Conservation (phyloP, 768 basidiomycete species). For the Leccinum variicolor region DNA sequence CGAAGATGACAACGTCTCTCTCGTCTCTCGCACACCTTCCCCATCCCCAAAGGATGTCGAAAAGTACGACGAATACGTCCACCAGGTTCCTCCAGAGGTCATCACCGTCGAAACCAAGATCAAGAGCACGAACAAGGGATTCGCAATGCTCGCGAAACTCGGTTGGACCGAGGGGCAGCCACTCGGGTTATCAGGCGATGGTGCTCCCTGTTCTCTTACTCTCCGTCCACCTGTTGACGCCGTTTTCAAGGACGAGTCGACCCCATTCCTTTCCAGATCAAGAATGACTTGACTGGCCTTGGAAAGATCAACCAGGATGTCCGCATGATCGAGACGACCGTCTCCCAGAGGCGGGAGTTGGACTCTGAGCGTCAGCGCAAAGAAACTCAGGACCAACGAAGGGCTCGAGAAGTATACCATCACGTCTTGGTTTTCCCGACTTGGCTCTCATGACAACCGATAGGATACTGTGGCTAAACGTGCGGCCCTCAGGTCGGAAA, state of each 20-base stretch:
- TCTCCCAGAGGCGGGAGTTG: constrained; percentile 73
- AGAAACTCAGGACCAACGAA: constrained; percentile 77
- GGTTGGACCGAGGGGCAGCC: constrained; percentile 83
- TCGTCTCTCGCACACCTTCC: constrained; percentile 77
- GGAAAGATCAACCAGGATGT: constrained; percentile 79
- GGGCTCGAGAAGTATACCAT: constrained; percentile 57
- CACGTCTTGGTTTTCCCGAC: neutral
- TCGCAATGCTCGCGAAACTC: constrained; percentile 73
- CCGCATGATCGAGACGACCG: constrained; percentile 81
- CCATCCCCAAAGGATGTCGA: constrained; percentile 47
- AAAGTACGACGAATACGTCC: constrained; percentile 66
- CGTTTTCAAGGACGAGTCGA: constrained; percentile 64
- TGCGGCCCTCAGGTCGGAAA: constrained; percentile 63
- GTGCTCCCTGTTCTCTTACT: constrained; percentile 35
- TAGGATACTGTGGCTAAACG: constrained; percentile 65
- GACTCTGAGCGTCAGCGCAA: constrained; percentile 80
- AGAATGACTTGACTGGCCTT: constrained; percentile 73
- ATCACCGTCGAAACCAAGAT: constrained; percentile 82
- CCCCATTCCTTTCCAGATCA: constrained; percentile 78
- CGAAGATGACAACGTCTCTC: constrained; percentile 67
- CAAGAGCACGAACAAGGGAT: constrained; percentile 76
- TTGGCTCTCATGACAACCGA: constrained; percentile 8
- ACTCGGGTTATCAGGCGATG: constrained; percentile 74
- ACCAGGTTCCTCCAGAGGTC: constrained; percentile 52
- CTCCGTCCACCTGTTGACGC: constrained; percentile 38